Evolutionary conservation across 495 filamentous ascomycete genomes (phyloP).

Genomic region (Gamarada debralockiae): DNA sequence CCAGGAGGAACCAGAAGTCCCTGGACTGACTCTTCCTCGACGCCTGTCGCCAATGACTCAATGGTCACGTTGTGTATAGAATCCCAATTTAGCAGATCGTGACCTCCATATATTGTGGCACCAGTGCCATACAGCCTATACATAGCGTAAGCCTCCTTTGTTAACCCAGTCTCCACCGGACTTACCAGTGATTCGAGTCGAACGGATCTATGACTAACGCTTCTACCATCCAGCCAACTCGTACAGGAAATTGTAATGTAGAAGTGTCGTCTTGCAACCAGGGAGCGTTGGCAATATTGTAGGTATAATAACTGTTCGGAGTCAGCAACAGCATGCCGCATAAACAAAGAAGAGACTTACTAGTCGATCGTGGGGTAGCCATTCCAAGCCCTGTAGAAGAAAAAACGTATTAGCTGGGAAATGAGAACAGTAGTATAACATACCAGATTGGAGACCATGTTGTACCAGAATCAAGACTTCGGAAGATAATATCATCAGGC

Average conservation of each 20-base stretch:
- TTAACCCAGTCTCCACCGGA: conserved; percentile 36
- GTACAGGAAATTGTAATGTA: conserved; percentile 17
- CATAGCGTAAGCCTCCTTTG: conserved; percentile 32
- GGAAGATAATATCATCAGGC: conserved; percentile 53
- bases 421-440: neutral
- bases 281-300: conserved; percentile 26
- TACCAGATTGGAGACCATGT: conserved; percentile 17
- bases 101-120: conserved; percentile 32
- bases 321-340: neutral
- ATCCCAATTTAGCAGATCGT: conserved; percentile 39
- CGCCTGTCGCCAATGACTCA: conserved; percentile 50
- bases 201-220: conserved; percentile 55
- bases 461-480: conserved; percentile 46
- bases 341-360: neutral
- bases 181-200: conserved; percentile 58
- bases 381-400: conserved; percentile 43
- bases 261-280: conserved; percentile 29
- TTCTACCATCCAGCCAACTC: conserved; percentile 63
- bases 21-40: conserved; percentile 54
- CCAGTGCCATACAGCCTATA: conserved; percentile 2
- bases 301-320: conserved; percentile 38
- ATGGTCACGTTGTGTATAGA: conserved; percentile 42
- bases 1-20: conserved; percentile 48
- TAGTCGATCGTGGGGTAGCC: conserved; percentile 41
- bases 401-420: neutral